These are phyloP conservation scores for Solanum sparsipilum DNA, from an alignment of 257 asterid genomes.

Conservation along the genomic window DNA sequence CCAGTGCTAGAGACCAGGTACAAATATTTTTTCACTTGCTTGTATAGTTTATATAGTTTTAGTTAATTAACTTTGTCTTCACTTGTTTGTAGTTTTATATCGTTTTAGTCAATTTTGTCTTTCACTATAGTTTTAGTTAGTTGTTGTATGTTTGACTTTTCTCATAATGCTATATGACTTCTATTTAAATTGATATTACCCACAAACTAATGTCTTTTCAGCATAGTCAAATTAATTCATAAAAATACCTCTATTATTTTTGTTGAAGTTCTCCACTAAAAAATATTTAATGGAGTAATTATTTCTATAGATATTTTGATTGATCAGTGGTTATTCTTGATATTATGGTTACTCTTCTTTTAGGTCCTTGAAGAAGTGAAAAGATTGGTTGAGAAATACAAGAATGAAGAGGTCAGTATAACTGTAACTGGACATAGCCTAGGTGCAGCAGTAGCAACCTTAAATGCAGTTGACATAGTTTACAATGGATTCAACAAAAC, in stretches of 20 bases:
- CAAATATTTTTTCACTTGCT: background rate
- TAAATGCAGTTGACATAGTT: constrained; percentile 58
- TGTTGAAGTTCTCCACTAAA: too few species aligned
- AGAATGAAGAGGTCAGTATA: constrained; percentile 57
- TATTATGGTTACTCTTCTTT: background rate
- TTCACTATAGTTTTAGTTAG: too few species aligned
- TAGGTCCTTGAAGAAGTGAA: constrained; percentile 53
- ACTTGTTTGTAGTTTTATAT: too few species aligned
- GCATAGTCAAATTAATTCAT: background rate
- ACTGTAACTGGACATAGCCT: constrained; percentile 81
- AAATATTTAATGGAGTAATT: too few species aligned
- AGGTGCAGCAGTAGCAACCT: constrained; percentile 62
- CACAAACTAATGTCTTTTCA: background rate
- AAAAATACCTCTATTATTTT: too few species aligned
- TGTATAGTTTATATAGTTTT: too few species aligned
- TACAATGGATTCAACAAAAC: constrained; percentile 47
- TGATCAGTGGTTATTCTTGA: too few species aligned
- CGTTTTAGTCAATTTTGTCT: too few species aligned
- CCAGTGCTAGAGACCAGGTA: constrained; percentile 73
- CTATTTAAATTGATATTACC: background rate
- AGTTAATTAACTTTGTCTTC: background rate
- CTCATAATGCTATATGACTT: background rate
- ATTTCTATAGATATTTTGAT: too few species aligned
- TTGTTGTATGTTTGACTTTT: background rate
- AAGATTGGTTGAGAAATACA: constrained; percentile 45